Evolutionary conservation across 148 eudicot genomes (phyloP).

Genomic region (Oxyria digyna): DNA sequence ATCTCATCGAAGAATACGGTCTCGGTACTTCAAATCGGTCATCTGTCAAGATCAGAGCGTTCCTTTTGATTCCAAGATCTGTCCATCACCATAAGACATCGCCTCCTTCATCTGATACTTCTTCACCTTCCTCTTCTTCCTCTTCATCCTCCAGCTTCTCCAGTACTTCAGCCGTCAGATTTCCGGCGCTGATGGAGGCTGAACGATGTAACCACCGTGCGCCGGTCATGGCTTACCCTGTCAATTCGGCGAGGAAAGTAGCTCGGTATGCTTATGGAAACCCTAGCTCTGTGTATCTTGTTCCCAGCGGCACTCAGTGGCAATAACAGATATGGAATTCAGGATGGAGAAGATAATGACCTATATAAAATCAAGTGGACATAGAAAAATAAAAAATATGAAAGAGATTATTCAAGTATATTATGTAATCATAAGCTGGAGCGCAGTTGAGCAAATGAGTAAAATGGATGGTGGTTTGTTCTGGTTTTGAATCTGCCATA

Average conservation of each 20-base stretch:
- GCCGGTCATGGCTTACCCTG: neutral
- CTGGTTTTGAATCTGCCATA: neutral
- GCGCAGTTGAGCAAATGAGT: neutral
- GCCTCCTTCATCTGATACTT: conserved; percentile 21
- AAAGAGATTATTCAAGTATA: neutral
- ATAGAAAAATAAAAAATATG: neutral
- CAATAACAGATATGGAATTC: neutral
- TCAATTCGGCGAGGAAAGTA: neutral
- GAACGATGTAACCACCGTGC: neutral
- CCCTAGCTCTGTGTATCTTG: neutral
- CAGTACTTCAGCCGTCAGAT: conserved; percentile 1
- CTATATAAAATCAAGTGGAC: neutral
- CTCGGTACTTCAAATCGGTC: conserved; percentile 12
- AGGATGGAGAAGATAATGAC: neutral
- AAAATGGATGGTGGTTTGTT: too few relatives aligned
- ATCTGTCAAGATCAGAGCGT: conserved; percentile 49
- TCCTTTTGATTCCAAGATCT: conserved; percentile 24
- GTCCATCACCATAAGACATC: conserved; percentile 15
- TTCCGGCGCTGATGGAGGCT: neutral
- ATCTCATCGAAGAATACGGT: conserved; percentile 71
- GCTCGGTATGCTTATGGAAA: neutral
- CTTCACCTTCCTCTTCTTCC: conserved; percentile 18
- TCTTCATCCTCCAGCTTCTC: conserved; percentile 2
- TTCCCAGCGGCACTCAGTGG: neutral
- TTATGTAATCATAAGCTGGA: neutral